A percentile compares a stretch with the other conserved stretches of the same genome.
Evolutionary conservation across 345 rosid species (phyloP).

Genomic region (Arabidopsis arenosa): DNA sequence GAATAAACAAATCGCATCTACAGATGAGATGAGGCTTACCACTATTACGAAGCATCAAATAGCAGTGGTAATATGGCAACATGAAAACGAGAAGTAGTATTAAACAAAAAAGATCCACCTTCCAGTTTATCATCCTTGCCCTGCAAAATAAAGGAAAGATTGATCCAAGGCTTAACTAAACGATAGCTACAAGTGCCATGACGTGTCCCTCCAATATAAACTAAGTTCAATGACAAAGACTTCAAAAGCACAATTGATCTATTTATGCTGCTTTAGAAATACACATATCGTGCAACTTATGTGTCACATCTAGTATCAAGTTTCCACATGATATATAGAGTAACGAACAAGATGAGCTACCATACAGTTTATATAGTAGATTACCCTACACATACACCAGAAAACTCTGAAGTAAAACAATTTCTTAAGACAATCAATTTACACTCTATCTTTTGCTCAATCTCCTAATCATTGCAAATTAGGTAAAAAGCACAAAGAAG

Average conservation of each 20-base stretch:
- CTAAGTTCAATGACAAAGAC: background rate
- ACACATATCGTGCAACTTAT: background rate
- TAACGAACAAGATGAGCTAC: background rate
- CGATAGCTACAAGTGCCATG: background rate
- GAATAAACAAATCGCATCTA: background rate
- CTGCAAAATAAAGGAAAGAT: slow-evolving; percentile 43
- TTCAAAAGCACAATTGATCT: background rate
- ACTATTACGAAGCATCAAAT: slow-evolving; percentile 86
- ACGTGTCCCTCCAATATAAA: background rate
- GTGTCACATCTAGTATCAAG: background rate
- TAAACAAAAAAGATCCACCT: slow-evolving; percentile 84
- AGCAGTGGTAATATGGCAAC: slow-evolving; percentile 93
- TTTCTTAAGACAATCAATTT: background rate
- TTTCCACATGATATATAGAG: background rate
- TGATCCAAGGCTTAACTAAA: background rate
- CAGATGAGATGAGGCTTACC: slow-evolving; percentile 51
- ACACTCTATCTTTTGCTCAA: background rate
- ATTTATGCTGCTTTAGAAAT: background rate
- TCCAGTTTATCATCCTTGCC: slow-evolving; percentile 96
- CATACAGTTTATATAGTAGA: background rate
- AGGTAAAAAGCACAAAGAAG: background rate
- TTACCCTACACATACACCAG: background rate
- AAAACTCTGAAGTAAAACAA: background rate
- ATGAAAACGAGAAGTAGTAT: slow-evolving; percentile 83
- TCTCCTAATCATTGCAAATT: background rate